Percentiles rank a stretch among this genome's conserved stretches.
phyloP scores from a whole-genome alignment of 2,329 filamentous ascomycete genomes.

The Gyromitra esculenta region DNA sequence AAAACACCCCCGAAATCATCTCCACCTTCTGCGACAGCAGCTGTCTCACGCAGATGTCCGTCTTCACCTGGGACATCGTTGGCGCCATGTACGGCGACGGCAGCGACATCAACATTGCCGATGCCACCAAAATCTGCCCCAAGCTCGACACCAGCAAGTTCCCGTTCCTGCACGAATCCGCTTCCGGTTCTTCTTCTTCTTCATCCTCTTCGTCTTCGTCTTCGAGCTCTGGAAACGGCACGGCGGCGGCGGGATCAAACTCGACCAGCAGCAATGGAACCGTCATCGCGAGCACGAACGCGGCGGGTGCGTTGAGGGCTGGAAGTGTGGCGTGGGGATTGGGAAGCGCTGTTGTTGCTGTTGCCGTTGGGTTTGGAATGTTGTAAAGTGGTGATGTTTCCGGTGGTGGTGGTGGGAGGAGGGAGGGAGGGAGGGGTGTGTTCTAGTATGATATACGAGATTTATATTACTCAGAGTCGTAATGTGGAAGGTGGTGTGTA shows the following conservation, averaged over 20 bases:
- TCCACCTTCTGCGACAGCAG: constrained; percentile 16
- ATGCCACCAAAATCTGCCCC: constrained; percentile 27
- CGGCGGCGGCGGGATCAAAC: not conserved
- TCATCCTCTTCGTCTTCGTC: constrained; percentile 40
- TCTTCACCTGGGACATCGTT: constrained; percentile 13
- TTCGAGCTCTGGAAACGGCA: constrained; percentile 15
- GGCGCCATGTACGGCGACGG: not conserved
- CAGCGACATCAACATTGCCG: constrained; percentile 16
- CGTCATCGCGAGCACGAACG: not conserved
- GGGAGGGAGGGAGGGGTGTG: not conserved
- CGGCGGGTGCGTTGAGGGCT: not conserved
- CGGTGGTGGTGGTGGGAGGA: too few relatives aligned
- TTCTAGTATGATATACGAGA: not conserved
- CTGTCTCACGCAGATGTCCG: constrained; percentile 14
- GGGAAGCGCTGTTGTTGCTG: constrained; percentile 19
- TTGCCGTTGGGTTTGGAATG: constrained; percentile 14
- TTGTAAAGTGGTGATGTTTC: not conserved
- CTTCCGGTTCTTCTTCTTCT: not conserved
- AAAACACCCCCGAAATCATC: constrained; percentile 9
- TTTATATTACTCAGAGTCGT: not conserved
- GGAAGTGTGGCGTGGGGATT: not conserved
- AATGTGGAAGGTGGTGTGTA: not conserved
- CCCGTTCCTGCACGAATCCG: constrained; percentile 12
- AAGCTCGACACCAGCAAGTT: constrained; percentile 10
- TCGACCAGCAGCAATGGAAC: constrained; percentile 12